A percentile compares a stretch with the other conserved stretches of the same genome.
Evolutionary conservation across 2,329 filamentous ascomycete genomes (phyloP).

Genomic region (Pseudogymnoascus sp.): DNA sequence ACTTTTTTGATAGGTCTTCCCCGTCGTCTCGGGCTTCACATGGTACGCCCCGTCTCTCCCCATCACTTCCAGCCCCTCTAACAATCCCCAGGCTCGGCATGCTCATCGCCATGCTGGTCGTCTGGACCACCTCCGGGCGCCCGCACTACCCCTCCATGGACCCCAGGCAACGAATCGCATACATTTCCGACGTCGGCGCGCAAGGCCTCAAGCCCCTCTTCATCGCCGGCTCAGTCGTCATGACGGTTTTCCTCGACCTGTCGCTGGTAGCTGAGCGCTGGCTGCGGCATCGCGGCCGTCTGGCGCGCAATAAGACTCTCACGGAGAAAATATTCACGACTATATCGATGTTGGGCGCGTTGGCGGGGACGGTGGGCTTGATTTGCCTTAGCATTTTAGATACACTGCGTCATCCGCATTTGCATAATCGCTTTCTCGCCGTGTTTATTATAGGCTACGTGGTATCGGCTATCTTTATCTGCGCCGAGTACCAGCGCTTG

Average conservation of each 20-base stretch:
- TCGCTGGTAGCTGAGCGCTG: slow-evolving; percentile 76
- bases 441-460: slow-evolving; percentile 85
- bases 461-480: slow-evolving; percentile 78
- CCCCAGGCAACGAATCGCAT: slow-evolving; percentile 53
- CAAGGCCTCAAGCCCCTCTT: slow-evolving; percentile 66
- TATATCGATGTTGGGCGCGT: slow-evolving; percentile 59
- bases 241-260: slow-evolving; percentile 72
- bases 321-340: slow-evolving; percentile 56
- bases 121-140: slow-evolving; percentile 55
- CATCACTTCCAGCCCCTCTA: slow-evolving; percentile 17
- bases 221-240: slow-evolving; percentile 62
- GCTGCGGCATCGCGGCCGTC: slow-evolving; percentile 72
- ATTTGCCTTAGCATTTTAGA: slow-evolving; percentile 84
- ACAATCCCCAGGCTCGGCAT: slow-evolving; percentile 47
- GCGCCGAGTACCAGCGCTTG: slow-evolving; percentile 81
- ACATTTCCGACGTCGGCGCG: slow-evolving; percentile 63
- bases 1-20: slow-evolving; percentile 45
- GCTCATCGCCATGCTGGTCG: slow-evolving; percentile 62
- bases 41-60: slow-evolving; percentile 20
- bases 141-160: slow-evolving; percentile 56
- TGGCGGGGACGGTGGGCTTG: slow-evolving; percentile 70
- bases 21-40: slow-evolving; percentile 57
- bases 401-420: slow-evolving; percentile 55
- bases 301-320: slow-evolving; percentile 62
- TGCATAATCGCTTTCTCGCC: slow-evolving; percentile 71